Percentiles rank a stretch among this genome's conserved stretches.
Conservation (phyloP, 2,329 filamentous ascomycete genomes). For the Penicillium vulpinum region DNA sequence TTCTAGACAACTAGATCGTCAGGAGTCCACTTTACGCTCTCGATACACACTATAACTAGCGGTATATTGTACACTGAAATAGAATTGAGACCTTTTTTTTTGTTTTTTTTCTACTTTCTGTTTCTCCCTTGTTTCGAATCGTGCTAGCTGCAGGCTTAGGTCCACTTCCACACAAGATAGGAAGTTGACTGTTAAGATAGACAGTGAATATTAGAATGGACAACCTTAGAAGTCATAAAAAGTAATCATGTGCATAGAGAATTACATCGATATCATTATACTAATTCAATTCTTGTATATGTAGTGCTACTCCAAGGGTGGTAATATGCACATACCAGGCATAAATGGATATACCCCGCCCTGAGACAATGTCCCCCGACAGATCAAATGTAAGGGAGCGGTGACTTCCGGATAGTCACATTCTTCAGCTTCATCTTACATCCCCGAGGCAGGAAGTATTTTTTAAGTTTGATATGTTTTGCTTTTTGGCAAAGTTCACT, state of each 20-base stretch:
- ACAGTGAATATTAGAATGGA: not conserved
- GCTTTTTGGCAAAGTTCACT: not conserved
- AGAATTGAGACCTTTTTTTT: not conserved
- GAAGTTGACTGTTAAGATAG: slow-evolving; percentile 1
- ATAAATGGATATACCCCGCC: slow-evolving; percentile 5
- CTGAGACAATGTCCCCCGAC: slow-evolving; percentile 6
- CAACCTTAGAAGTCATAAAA: no score
- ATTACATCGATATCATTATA: no score
- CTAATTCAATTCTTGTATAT: no score
- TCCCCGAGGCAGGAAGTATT: slow-evolving; percentile 3
- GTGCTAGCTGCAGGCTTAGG: not conserved
- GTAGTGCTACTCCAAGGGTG: not conserved
- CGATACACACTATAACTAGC: not conserved
- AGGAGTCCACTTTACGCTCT: slow-evolving; percentile 4
- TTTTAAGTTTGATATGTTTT: not conserved
- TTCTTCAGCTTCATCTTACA: slow-evolving; percentile 6
- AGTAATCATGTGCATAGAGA: not conserved
- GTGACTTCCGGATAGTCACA: slow-evolving; percentile 7
- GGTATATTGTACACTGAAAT: not conserved
- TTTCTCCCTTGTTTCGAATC: slow-evolving; percentile 4
- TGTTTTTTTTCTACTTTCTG: not conserved
- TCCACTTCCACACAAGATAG: slow-evolving; percentile 7
- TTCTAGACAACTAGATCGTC: slow-evolving; percentile 12
- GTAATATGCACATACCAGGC: slow-evolving; percentile 7
- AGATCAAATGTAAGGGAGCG: slow-evolving; percentile 3